Base-by-base conservation (phyloP, 2,329 filamentous ascomycete species). In the Annulohypoxylon truncatum region DNA sequence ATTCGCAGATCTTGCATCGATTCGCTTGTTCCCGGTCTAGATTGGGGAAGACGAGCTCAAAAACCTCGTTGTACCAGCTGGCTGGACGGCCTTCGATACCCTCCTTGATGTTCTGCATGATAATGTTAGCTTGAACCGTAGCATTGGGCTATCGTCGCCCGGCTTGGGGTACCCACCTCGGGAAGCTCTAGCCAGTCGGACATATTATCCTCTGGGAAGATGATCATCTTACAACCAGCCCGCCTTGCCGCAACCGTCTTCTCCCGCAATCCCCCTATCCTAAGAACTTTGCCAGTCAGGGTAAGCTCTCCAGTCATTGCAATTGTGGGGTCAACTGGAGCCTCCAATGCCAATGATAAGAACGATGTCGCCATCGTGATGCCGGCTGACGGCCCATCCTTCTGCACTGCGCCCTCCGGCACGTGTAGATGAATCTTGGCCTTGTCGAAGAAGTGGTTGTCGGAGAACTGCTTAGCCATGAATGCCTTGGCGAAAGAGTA, bases 281-380 rank as follows among this genome's bases (percentile, higher is more conserved):
- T 87, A 55, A 99, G 82, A 1, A 99, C 95, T 82, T 99, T 99
- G 58, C 96, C 96, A 1, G 96, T 99, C 55, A 99, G 89, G 1
- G 96, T 99, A 69, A 99, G 84, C 81, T 99, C 96, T 69, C 96
- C 96, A 0, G 96, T 99, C 96, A 99, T 99, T 64, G 96, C 95
- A 72, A 98, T 90, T 0, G 92, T 93, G 5, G 95, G 93, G 75
- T 94, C 86, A 52, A 99, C 85, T 13, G 90, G 86, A 47, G 87
- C 86, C 71, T 97, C 89, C 38, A 98, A 82, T 7, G 93, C 95
- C 67, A 99, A 83, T 55, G 92, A 95, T 53, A 99, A 84, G 73
- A 99, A 81, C 63, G 92, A 94, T 5, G 94, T 97, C n/a, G 96
- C 92, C 96, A 99, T 99, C 5, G 96, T 99, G 75, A 99, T 96